These are phyloP conservation scores for Brachypodium distachyon DNA, from an alignment of 202 grass and related monocot genomes.

Conservation along the genomic window DNA sequence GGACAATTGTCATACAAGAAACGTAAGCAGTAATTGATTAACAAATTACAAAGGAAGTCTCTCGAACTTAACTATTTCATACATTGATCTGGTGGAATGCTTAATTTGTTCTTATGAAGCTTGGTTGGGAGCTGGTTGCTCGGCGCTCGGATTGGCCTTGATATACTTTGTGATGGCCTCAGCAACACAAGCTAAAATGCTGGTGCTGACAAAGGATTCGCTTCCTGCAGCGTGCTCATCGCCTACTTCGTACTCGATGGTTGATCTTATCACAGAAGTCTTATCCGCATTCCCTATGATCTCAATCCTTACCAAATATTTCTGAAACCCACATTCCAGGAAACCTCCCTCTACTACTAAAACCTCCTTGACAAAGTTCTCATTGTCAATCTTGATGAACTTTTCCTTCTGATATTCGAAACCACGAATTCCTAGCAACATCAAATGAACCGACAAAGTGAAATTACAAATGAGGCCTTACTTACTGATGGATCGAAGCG, in stretches of 20 bases:
- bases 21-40: not conserved
- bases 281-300: not conserved
- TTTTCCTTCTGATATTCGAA: conserved; percentile 32
- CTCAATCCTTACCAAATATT: conserved; percentile 25
- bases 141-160: not conserved
- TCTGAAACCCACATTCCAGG: conserved; percentile 27
- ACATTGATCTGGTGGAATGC: not conserved
- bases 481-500: not conserved
- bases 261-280: conserved; percentile 31
- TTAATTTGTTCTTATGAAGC: not conserved
- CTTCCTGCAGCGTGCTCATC: not conserved
- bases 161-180: conserved; percentile 36
- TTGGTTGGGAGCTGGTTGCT: not conserved
- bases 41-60: not conserved
- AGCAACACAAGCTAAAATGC: conserved; percentile 14
- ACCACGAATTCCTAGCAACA: not conserved
- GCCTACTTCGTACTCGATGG: conserved; percentile 23
- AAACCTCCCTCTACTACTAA: conserved; percentile 17
- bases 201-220: not conserved
- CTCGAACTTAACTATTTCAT: not conserved
- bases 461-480: not conserved
- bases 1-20: not conserved
- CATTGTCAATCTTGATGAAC: conserved; percentile 34
- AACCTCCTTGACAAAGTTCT: conserved; percentile 35
- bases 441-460: not conserved